Evolutionary conservation across 1,284 basidiomycete species (phyloP).

Genomic region (Agroathelia rolfsii): DNA sequence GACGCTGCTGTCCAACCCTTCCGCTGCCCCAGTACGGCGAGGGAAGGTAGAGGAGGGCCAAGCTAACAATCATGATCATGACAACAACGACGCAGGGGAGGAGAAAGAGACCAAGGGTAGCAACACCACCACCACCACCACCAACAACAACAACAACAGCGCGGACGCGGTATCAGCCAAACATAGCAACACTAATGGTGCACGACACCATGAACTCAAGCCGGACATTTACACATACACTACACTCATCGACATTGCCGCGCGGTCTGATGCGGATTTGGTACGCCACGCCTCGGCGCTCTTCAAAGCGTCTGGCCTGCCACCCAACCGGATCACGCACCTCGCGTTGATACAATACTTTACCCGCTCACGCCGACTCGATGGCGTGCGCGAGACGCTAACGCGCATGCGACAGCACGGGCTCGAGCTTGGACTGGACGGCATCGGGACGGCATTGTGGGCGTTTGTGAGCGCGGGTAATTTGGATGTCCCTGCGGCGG

Average conservation of each 20-base stretch:
- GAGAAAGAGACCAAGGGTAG: slow-evolving; percentile 5
- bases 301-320: slow-evolving; percentile 38
- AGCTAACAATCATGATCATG: slow-evolving; percentile 5
- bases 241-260: slow-evolving; percentile 54
- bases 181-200: slow-evolving; percentile 3
- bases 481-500: slow-evolving; percentile 43
- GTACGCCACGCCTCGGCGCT: slow-evolving; percentile 43
- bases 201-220: slow-evolving; percentile 10
- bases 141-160: background rate
- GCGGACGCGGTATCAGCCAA: too few relatives aligned
- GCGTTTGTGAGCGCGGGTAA: slow-evolving; percentile 46
- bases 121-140: slow-evolving; percentile 10
- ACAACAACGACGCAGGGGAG: too few relatives aligned
- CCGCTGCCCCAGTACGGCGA: too few relatives aligned
- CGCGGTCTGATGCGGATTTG: slow-evolving; percentile 34
- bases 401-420: slow-evolving; percentile 38
- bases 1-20: slow-evolving; percentile 21
- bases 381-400: slow-evolving; percentile 45
- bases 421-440: slow-evolving; percentile 48
- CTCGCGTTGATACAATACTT: slow-evolving; percentile 51
- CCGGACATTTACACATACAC: slow-evolving; percentile 65
- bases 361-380: slow-evolving; percentile 32
- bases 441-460: slow-evolving; percentile 58
- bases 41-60: too few relatives aligned
- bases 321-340: slow-evolving; percentile 52